Evolutionary conservation across 345 rosid species (phyloP), one percentile per base, ranked within the genome.

Genomic region (Garcia nutans): DNA sequence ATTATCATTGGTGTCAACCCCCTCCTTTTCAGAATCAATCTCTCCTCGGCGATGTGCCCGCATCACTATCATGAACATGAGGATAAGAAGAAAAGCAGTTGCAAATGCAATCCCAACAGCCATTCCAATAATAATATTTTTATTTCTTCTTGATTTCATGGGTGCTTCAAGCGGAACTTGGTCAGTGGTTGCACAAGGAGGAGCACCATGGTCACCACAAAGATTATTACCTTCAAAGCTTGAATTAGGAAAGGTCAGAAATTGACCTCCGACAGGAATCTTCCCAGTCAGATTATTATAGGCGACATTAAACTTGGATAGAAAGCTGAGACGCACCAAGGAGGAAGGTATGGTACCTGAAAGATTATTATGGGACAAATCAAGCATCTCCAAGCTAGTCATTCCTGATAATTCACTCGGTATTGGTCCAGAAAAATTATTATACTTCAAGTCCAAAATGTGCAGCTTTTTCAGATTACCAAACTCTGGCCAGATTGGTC

Each of bases 191-290:
- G 45, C 60, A 85, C 98, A 92, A 33, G 75, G 77, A 60, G 73
- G 70, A 13, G 49, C 6, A 73, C 85, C 70, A 24, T 88, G 92
- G 28, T 91, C 92, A 23, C 97, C 96, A n/a, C 98, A 92, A 16
- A 94, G 94, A 64, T 67, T 26, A 65, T 90, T 94, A 28, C 86
- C 92, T 82, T 91, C 96, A 8, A 92, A 92, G 85, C 98, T 92
- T 58, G 97, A 85, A 77, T 85, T 89, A 6, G 96, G 93, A 56
- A 94, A 94, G 45, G 90, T 90, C 68, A 52, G 82, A 81, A 94
- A 92, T 81, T 94, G 98, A 73, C 88, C 86, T 72, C 86, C 91
- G 0, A 74, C 71, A 19, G 98, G 97, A 22, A 93, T 87, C 52
- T 17, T 77, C 57, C 98, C 98, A 1, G 56, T 66, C 13, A 91